phyloP scores from a whole-genome alignment of 768 basidiomycete species.

The Leccinum rimulosum region DNA sequence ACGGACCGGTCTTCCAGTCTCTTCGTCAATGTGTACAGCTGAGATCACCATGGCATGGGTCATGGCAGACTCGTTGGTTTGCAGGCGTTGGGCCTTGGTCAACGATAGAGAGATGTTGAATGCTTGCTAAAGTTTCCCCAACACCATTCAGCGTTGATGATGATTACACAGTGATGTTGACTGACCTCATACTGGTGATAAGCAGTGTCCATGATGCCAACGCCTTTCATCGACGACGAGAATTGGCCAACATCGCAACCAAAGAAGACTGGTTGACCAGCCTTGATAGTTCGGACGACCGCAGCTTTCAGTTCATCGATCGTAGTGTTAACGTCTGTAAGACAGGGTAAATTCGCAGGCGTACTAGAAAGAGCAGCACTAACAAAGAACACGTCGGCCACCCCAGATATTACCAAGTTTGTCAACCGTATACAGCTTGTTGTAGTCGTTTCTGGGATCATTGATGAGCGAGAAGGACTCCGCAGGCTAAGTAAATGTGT shows the following conservation, averaged over 20 bases:
- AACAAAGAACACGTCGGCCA: slow-evolving; percentile 80
- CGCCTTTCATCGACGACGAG: slow-evolving; percentile 49
- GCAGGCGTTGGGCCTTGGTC: slow-evolving; percentile 82
- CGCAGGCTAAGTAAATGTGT: slow-evolving; percentile 41
- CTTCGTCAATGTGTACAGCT: slow-evolving; percentile 80
- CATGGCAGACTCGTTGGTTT: slow-evolving; percentile 84
- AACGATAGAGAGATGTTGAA: slow-evolving; percentile 80
- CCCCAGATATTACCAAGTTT: slow-evolving; percentile 93
- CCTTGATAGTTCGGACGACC: slow-evolving; percentile 83
- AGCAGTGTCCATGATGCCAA: slow-evolving; percentile 85
- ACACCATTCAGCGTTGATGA: slow-evolving; percentile 3
- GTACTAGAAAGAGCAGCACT: slow-evolving; percentile 21
- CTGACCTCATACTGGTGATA: slow-evolving; percentile 79
- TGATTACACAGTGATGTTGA: neutral
- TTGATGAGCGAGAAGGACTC: slow-evolving; percentile 93
- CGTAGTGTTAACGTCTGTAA: slow-evolving; percentile 84
- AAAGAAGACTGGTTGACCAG: slow-evolving; percentile 89
- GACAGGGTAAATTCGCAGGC: neutral
- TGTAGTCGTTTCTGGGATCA: slow-evolving; percentile 85
- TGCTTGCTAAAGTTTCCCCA: slow-evolving; percentile 49
- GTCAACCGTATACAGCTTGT: slow-evolving; percentile 86
- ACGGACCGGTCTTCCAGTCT: slow-evolving; percentile 69
- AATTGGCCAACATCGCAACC: slow-evolving; percentile 95
- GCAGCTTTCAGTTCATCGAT: slow-evolving; percentile 77
- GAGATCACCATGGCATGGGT: slow-evolving; percentile 90